These are phyloP conservation scores for Gautieria morchelliformis DNA, from an alignment of 768 basidiomycete genomes.

Conservation along the genomic window DNA sequence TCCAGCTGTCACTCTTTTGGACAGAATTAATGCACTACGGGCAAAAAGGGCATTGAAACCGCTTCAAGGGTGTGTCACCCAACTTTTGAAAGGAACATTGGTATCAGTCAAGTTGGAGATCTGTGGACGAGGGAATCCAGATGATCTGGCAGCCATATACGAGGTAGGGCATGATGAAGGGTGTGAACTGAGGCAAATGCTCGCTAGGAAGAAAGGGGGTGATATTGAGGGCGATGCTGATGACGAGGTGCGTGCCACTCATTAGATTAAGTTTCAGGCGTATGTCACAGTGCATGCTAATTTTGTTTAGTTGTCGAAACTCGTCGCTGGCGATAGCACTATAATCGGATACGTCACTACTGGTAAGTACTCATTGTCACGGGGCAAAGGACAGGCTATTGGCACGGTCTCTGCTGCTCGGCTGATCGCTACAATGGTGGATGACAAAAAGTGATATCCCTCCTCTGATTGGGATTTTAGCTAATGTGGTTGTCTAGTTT, in stretches of 20 bases:
- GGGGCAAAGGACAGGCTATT: conserved; percentile 70
- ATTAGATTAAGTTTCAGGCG: not conserved
- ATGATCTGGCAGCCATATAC: conserved; percentile 70
- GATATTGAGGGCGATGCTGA: conserved; percentile 14
- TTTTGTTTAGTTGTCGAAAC: conserved; percentile 33
- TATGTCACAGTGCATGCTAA: conserved; percentile 6
- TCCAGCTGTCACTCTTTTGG: conserved; percentile 35
- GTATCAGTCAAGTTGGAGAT: conserved; percentile 57
- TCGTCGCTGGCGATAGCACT: conserved; percentile 29
- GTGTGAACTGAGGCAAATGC: conserved; percentile 24
- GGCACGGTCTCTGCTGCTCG: conserved; percentile 56
- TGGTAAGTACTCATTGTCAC: conserved; percentile 71
- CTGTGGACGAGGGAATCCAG: conserved; percentile 59
- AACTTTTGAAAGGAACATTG: conserved; percentile 51
- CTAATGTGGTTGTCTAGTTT: not conserved
- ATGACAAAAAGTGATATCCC: not conserved
- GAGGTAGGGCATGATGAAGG: conserved; percentile 45
- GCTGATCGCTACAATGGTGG: conserved; percentile 35
- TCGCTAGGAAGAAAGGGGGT: conserved; percentile 16
- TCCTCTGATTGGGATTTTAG: not conserved
- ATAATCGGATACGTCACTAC: conserved; percentile 81
- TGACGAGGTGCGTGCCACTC: conserved; percentile 17
- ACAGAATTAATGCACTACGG: conserved; percentile 51
- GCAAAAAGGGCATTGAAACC: conserved; percentile 39
- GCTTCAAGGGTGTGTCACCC: conserved; percentile 27